Percentiles rank a stretch among this genome's conserved stretches.
phyloP scores from a whole-genome alignment of 768 basidiomycete genomes.

The Cyclocybe aegerita region DNA sequence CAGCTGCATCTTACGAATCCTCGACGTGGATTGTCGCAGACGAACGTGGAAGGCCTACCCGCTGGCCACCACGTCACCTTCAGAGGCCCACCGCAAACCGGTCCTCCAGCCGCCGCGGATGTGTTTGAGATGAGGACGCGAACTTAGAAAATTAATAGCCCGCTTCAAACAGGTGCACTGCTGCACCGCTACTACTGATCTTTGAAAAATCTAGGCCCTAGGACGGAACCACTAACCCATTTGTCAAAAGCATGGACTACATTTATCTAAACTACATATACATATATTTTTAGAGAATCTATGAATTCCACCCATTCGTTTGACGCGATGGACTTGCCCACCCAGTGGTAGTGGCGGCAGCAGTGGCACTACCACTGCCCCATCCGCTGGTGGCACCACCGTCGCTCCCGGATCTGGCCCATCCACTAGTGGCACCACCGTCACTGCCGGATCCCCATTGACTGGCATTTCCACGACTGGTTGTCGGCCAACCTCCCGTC shows the following conservation, averaged over 20 bases:
- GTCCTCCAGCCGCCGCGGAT: slow-evolving; percentile 19
- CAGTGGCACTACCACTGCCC: slow-evolving; percentile 22
- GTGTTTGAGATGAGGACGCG: slow-evolving; percentile 34
- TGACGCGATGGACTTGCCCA: slow-evolving; percentile 52
- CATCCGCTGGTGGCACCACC: slow-evolving; percentile 24
- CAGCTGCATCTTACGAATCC: slow-evolving; percentile 36
- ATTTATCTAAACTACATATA: background rate
- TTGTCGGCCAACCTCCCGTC: background rate
- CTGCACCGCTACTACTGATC: too few species aligned
- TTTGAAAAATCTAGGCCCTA: too few species aligned
- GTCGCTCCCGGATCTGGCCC: slow-evolving; percentile 15
- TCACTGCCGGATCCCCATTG: slow-evolving; percentile 15
- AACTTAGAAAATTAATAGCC: slow-evolving; percentile 11
- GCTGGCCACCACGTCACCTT: slow-evolving; percentile 10
- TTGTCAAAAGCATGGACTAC: background rate
- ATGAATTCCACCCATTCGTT: slow-evolving; percentile 57
- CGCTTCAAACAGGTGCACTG: too few species aligned
- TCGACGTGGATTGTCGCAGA: slow-evolving; percentile 25
- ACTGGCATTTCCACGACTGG: slow-evolving; percentile 20
- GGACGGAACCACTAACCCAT: background rate
- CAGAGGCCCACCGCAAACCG: slow-evolving; percentile 6
- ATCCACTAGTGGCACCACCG: slow-evolving; percentile 22
- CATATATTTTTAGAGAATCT: slow-evolving; percentile 2
- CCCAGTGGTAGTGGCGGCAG: slow-evolving; percentile 32
- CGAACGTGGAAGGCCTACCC: slow-evolving; percentile 9